A percentile compares a stretch with the other conserved stretches of the same genome.
Conservation (phyloP, 805 yeast genomes). For the Diddensiella caesifluorescens region DNA sequence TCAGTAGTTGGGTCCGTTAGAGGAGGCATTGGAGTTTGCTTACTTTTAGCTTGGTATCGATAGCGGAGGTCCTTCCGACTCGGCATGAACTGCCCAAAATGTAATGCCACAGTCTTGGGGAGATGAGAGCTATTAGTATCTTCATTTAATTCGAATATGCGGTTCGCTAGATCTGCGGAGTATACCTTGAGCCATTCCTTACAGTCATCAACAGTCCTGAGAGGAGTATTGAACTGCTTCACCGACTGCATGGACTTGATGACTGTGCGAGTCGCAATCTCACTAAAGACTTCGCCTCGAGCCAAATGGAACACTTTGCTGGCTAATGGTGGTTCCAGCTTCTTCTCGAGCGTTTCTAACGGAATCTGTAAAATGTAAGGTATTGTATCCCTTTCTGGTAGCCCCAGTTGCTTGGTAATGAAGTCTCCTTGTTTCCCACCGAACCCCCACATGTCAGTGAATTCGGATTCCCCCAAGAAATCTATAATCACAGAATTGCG, state of each 20-base stretch:
- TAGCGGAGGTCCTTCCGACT: not conserved
- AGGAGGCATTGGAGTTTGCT: conserved; percentile 19
- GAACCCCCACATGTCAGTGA: conserved; percentile 79
- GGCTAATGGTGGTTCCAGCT: conserved; percentile 46
- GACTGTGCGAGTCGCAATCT: conserved; percentile 52
- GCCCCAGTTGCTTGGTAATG: conserved; percentile 44
- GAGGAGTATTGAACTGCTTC: conserved; percentile 64
- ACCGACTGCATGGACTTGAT: conserved; percentile 85
- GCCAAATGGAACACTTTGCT: conserved; percentile 53
- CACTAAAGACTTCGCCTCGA: conserved; percentile 55
- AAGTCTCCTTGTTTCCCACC: conserved; percentile 84
- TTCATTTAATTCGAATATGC: conserved; percentile 70
- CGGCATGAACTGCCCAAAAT: conserved; percentile 27
- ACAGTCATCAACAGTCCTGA: conserved; percentile 52
- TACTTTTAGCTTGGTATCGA: conserved; percentile 13
- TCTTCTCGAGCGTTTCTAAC: conserved; percentile 33
- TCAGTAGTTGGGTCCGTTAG: not conserved
- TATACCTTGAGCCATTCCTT: conserved; percentile 77
- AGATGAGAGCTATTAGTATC: conserved; percentile 44
- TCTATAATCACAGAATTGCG: conserved; percentile 41
- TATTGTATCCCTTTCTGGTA: conserved; percentile 47
- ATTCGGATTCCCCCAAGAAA: conserved; percentile 56
- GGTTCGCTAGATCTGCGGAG: conserved; percentile 66
- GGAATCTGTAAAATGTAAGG: conserved; percentile 47
- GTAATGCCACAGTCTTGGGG: conserved; percentile 52